Evolutionary conservation across 176 grass and related monocot species (phyloP), one percentile per base, ranked within the genome.

Genomic region (Oryza brachyantha): DNA sequence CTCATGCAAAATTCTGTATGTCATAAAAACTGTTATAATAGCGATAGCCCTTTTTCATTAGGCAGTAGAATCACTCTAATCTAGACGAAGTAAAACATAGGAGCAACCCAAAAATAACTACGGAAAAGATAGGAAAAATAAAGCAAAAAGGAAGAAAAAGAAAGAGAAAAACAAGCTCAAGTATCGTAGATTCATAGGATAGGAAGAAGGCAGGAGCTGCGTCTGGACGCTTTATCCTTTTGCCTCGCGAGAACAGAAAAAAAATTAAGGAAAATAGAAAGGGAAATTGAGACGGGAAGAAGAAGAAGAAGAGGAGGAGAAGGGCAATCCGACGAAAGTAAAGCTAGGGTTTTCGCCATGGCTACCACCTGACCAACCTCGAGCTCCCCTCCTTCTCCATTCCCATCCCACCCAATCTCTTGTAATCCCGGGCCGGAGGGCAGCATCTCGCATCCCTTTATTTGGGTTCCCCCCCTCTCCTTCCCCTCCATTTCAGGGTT

Each of bases 291-390:
- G 61, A 37, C n/a, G n/a, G 0, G 1, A 25, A 0, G 3, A 4
- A 22, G 35, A 13, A 3, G 21, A 8, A 6, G 13, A 8, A 12
- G 13, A 1, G n/a, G n/a, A n/a, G n/a, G n/a, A n/a, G n/a, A n/a
- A n/a, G n/a, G n/a, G 4, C 21, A 36, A 72, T 81, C 78, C 39
- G 12, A n/a, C n/a, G n/a, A 71, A 87, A 83, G 75, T 12, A 65
- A 87, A 83, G 80, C 77, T 91, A 88, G 89, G 89, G 89, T 88
- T 91, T 91, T 84, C 89, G 81, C 81, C 89, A 85, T 88, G 72
- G 74, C 29, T 76, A 43, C 70, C 80, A 36, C 60, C 73, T n/a
- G n/a, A n/a, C n/a, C n/a, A 66, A 37, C 69, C 57, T 90, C 35
- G 21, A 84, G 52, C 82, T 73, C 29, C 31, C 46, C 29, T n/a